Percentiles rank a stretch among this genome's conserved stretches.
phyloP scores from a whole-genome alignment of 805 yeast species.

The Pachysolen tannophilus region DNA sequence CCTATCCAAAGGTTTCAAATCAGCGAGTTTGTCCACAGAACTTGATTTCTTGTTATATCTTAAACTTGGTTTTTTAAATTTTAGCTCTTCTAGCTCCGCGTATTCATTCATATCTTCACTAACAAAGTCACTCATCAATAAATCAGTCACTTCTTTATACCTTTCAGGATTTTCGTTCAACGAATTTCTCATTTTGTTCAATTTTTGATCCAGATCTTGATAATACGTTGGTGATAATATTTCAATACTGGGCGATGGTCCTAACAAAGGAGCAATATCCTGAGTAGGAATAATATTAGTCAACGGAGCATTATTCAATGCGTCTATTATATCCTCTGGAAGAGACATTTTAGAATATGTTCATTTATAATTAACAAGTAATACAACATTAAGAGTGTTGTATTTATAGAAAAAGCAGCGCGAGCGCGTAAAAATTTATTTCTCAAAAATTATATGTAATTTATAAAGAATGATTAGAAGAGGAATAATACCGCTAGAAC shows the following conservation, averaged over 20 bases:
- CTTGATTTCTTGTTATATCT: background rate
- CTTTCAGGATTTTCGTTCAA: conserved; percentile 5
- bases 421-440: too few relatives aligned
- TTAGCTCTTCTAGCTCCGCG: conserved; percentile 12
- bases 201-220: conserved; percentile 3
- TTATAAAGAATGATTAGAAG: too few relatives aligned
- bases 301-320: conserved; percentile 22
- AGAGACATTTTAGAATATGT: too few relatives aligned
- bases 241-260: conserved; percentile 18
- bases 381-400: too few relatives aligned
- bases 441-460: too few relatives aligned
- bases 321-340: conserved; percentile 14
- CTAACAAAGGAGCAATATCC: conserved; percentile 19
- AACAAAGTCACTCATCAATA: conserved; percentile 14
- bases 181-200: conserved; percentile 9
- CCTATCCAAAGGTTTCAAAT: conserved; percentile 9
- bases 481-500: too few relatives aligned
- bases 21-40: too few relatives aligned
- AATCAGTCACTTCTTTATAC: conserved; percentile 7
- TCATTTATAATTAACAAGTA: too few relatives aligned
- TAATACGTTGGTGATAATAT: conserved; percentile 8
- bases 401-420: too few relatives aligned
- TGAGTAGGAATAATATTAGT: conserved; percentile 31
- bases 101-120: conserved; percentile 14
- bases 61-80: conserved; percentile 28